These are phyloP conservation scores for Claviceps humidiphila DNA, from an alignment of 2,329 filamentous ascomycete species.

Conservation along the genomic window DNA sequence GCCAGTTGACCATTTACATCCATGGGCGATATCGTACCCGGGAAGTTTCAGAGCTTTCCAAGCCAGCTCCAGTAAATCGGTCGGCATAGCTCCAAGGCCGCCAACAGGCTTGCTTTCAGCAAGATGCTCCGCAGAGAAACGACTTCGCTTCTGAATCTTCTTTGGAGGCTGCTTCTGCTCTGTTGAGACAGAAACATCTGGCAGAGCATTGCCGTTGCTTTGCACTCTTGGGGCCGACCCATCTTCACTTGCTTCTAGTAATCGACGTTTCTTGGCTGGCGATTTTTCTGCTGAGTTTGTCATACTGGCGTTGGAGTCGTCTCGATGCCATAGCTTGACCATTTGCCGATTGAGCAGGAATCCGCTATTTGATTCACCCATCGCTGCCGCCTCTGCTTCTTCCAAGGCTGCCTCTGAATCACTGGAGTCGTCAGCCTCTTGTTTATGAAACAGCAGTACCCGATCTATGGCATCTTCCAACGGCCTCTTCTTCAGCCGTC, in stretches of 20 bases:
- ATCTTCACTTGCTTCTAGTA: conserved; percentile 17
- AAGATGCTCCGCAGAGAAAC: conserved; percentile 18
- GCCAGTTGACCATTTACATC: conserved; percentile 26
- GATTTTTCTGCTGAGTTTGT: conserved; percentile 12
- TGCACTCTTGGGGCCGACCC: conserved; percentile 4
- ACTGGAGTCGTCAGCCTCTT: conserved; percentile 43
- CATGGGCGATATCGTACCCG: conserved; percentile 8
- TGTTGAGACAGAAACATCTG: conserved; percentile 4
- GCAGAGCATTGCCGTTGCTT: background rate
- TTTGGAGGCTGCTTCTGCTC: conserved; percentile 16
- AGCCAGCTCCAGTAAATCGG: conserved; percentile 10
- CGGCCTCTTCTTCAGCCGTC: conserved; percentile 65
- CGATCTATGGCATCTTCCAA: conserved; percentile 79
- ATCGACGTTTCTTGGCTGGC: conserved; percentile 20
- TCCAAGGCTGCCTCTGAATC: conserved; percentile 37
- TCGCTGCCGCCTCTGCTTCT: conserved; percentile 24
- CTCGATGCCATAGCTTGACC: conserved; percentile 26
- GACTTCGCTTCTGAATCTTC: conserved; percentile 17
- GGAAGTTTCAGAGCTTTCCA: conserved; percentile 11
- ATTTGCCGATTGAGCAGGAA: conserved; percentile 30
- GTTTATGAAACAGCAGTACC: conserved; percentile 60
- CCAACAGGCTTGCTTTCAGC: conserved; percentile 13
- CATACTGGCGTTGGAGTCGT: conserved; percentile 4
- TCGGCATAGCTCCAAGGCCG: conserved; percentile 17
- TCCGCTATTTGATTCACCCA: conserved; percentile 19